A percentile compares a stretch with the other conserved stretches of the same genome.
Conservation (phyloP, 192 early-diverging fungal genomes). For the Cetraspora pellucida region DNA sequence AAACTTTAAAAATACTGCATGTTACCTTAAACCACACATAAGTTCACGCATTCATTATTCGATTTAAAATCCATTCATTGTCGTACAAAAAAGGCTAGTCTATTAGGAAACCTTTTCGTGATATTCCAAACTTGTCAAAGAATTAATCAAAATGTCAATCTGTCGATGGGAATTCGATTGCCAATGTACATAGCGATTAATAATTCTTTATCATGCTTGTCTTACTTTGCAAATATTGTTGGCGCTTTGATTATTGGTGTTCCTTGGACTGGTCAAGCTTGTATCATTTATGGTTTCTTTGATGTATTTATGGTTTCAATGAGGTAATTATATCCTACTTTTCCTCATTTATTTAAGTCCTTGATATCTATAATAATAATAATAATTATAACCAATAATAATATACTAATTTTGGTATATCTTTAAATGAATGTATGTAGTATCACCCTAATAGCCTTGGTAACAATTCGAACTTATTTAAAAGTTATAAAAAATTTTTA, state of each 20-base stretch:
- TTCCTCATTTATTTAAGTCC: too few species aligned
- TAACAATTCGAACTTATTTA: background rate
- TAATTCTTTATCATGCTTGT: background rate
- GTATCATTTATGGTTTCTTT: conserved; percentile 4
- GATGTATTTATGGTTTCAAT: background rate
- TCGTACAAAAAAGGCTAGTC: background rate
- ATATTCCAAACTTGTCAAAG: background rate
- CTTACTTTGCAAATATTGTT: background rate
- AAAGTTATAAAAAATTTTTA: background rate
- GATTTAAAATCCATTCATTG: background rate
- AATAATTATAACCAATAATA: too few species aligned
- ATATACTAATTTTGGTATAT: too few species aligned
- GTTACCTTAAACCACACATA: background rate
- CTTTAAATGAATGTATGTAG: background rate
- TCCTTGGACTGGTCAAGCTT: background rate
- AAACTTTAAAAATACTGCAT: too few species aligned
- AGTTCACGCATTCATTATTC: background rate
- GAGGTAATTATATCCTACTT: background rate
- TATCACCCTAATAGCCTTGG: background rate
- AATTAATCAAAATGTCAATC: background rate
- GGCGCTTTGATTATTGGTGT: background rate
- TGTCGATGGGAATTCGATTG: background rate
- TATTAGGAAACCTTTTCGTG: background rate
- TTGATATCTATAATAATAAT: too few species aligned
- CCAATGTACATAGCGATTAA: conserved; percentile 15